Evolutionary conservation across 106 monocot species (phyloP).

Genomic region (Gastrodia elata): DNA sequence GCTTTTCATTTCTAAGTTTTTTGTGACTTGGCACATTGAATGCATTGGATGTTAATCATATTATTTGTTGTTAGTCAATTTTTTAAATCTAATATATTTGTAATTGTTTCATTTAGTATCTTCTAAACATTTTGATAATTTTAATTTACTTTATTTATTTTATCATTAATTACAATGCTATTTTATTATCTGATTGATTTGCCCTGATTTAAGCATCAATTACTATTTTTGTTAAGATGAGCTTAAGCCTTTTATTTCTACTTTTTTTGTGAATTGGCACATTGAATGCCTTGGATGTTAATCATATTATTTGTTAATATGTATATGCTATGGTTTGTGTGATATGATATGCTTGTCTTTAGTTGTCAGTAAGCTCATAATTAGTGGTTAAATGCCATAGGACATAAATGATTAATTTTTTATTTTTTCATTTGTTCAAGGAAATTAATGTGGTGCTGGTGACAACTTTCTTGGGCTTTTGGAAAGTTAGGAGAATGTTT

Average conservation of each 20-base stretch:
- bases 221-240: not conserved
- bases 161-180: not conserved
- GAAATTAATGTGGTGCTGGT: too few species aligned
- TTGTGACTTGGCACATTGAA: not conserved
- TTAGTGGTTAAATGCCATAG: not conserved
- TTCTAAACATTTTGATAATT: not conserved
- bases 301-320: not conserved
- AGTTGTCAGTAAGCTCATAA: not conserved
- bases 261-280: not conserved
- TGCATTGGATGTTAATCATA: not conserved
- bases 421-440: not conserved
- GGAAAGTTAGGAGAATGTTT: too few species aligned
- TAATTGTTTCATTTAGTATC: not conserved
- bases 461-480: too few species aligned
- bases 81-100: too few species aligned
- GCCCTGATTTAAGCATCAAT: not conserved
- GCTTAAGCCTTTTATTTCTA: not conserved
- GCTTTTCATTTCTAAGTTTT: not conserved
- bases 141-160: not conserved
- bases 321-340: not conserved
- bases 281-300: not conserved
- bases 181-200: not conserved
- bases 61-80: too few species aligned
- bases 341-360: not conserved
- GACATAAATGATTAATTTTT: not conserved